phyloP scores from a whole-genome alignment of 2,329 filamentous ascomycete genomes.

The Exophiala xenobiotica region DNA sequence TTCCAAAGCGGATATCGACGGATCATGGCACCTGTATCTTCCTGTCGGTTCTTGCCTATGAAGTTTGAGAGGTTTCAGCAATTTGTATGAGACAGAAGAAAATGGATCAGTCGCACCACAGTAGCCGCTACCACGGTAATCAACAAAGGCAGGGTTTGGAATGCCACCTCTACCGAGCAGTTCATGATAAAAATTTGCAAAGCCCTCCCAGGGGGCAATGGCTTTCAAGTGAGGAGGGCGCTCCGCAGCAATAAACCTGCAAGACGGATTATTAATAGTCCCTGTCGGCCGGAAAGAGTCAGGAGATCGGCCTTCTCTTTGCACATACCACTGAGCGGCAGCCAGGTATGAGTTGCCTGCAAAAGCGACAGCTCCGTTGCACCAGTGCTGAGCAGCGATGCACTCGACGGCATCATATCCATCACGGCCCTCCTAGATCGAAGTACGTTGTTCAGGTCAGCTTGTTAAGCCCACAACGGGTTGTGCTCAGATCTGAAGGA shows the following conservation, averaged over 20 bases:
- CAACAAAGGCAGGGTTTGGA: constrained; percentile 14
- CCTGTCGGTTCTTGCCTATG: constrained; percentile 25
- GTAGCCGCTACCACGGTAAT: constrained; percentile 13
- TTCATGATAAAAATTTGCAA: constrained; percentile 48
- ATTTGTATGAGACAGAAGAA: neutral
- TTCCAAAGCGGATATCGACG: constrained; percentile 37
- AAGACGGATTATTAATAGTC: constrained; percentile 17
- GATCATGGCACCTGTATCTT: constrained; percentile 47
- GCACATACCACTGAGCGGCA: constrained; percentile 40
- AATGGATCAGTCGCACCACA: constrained; percentile 8
- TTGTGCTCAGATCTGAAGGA: too few species aligned
- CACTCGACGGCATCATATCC: constrained; percentile 48
- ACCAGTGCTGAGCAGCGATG: constrained; percentile 46
- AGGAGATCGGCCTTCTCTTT: neutral
- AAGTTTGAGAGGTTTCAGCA: too few species aligned
- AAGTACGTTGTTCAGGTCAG: neutral
- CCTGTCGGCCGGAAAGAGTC: neutral
- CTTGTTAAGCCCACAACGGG: too few species aligned
- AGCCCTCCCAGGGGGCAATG: constrained; percentile 47
- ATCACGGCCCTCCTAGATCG: constrained; percentile 43
- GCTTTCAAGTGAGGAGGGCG: constrained; percentile 44
- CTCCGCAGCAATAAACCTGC: constrained; percentile 45
- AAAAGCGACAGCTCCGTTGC: constrained; percentile 45
- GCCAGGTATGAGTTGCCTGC: constrained; percentile 48
- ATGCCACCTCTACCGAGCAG: constrained; percentile 46